These are phyloP conservation scores for Fraxinus anomala DNA, from an alignment of 257 asterid genomes.

Conservation along the genomic window DNA sequence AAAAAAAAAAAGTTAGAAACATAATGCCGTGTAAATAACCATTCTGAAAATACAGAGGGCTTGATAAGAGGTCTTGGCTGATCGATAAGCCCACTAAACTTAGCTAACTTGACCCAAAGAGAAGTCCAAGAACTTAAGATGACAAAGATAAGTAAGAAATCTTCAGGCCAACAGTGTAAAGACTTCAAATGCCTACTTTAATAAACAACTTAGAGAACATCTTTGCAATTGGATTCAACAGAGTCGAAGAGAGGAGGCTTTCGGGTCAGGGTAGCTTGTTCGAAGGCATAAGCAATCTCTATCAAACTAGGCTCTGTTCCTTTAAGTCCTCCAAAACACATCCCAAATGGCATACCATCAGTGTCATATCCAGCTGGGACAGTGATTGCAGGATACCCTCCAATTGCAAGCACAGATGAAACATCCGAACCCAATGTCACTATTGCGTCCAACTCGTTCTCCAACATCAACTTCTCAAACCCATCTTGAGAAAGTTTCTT, in stretches of 20 bases:
- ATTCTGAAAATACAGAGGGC: too few relatives aligned
- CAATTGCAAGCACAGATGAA: slow-evolving; percentile 55
- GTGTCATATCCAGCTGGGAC: slow-evolving; percentile 65
- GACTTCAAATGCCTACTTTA: too few relatives aligned
- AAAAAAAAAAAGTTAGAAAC: neutral
- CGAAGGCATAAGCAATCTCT: slow-evolving; percentile 62
- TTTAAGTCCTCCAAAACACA: slow-evolving; percentile 62
- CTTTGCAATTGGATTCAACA: slow-evolving; percentile 9
- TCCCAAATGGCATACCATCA: slow-evolving; percentile 65
- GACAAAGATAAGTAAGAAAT: too few relatives aligned
- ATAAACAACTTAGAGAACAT: neutral
- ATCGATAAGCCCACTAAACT: too few relatives aligned
- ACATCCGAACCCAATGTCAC: slow-evolving; percentile 47
- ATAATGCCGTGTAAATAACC: too few relatives aligned
- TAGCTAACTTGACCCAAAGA: too few relatives aligned
- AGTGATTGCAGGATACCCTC: slow-evolving; percentile 65
- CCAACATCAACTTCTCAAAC: slow-evolving; percentile 54
- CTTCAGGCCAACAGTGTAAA: too few relatives aligned
- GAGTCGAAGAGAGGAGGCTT: slow-evolving; percentile 51
- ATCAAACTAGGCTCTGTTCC: slow-evolving; percentile 63
- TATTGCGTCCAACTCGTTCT: slow-evolving; percentile 56
- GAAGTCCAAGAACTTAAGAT: too few relatives aligned
- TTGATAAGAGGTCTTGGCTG: too few relatives aligned
- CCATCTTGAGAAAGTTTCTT: slow-evolving; percentile 48
- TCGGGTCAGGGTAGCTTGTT: slow-evolving; percentile 61